Conservation (phyloP, 2,329 filamentous ascomycete species). For the Fusarium sacchari region DNA sequence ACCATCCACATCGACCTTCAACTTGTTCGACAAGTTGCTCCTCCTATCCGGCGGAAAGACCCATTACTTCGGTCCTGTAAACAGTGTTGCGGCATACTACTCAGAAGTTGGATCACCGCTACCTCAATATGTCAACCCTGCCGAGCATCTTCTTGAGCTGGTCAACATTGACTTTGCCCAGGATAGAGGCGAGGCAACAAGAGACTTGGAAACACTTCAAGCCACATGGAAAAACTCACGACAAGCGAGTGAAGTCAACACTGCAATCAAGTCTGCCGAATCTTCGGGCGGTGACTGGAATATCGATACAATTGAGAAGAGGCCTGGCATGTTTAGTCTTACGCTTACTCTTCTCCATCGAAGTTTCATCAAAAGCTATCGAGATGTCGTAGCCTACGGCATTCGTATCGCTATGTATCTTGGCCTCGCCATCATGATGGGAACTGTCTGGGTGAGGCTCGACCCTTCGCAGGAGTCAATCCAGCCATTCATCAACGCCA, state of each 20-base stretch:
- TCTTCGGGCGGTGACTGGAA: slow-evolving; percentile 41
- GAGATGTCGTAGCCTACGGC: slow-evolving; percentile 85
- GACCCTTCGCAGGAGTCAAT: slow-evolving; percentile 75
- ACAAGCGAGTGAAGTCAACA: slow-evolving; percentile 31
- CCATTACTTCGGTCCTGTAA: slow-evolving; percentile 76
- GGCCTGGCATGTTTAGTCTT: slow-evolving; percentile 60
- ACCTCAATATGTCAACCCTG: slow-evolving; percentile 78
- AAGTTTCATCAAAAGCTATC: slow-evolving; percentile 83
- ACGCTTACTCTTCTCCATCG: slow-evolving; percentile 77
- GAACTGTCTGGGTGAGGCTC: slow-evolving; percentile 85
- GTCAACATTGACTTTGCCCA: slow-evolving; percentile 80
- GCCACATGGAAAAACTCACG: slow-evolving; percentile 40
- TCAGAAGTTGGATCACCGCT: slow-evolving; percentile 67
- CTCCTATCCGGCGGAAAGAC: slow-evolving; percentile 76
- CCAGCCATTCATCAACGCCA: slow-evolving; percentile 83
- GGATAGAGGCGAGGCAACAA: slow-evolving; percentile 56
- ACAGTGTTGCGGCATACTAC: slow-evolving; percentile 71
- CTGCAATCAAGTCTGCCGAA: slow-evolving; percentile 42
- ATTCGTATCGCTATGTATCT: slow-evolving; percentile 84
- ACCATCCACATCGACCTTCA: slow-evolving; percentile 81
- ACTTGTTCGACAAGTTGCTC: slow-evolving; percentile 82
- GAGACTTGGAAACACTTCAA: slow-evolving; percentile 45
- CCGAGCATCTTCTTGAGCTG: slow-evolving; percentile 81
- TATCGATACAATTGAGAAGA: slow-evolving; percentile 38
- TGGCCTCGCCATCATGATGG: slow-evolving; percentile 84